Evolutionary conservation across 2,329 filamentous ascomycete species (phyloP).

Genomic region (Davidsoniella eucalypti): DNA sequence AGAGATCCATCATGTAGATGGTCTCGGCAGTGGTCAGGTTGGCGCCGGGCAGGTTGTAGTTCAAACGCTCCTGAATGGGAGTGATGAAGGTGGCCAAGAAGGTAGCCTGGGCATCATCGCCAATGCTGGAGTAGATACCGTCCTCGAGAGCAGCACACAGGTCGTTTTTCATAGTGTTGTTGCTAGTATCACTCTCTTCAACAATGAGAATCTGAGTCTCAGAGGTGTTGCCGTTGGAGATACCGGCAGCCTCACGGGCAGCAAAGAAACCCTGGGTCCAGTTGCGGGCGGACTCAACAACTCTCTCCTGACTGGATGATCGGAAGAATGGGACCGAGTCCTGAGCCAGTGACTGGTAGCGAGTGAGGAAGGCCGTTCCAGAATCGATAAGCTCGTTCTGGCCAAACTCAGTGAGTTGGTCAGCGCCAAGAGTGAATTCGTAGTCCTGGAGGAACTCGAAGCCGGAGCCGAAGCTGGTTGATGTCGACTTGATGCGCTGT

Average conservation of each 20-base stretch:
- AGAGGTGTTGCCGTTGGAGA: constrained; percentile 24
- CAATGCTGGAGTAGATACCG: constrained; percentile 32
- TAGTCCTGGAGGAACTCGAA: constrained; percentile 59
- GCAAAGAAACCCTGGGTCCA: constrained; percentile 60
- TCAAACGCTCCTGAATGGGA: constrained; percentile 52
- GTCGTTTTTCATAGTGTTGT: constrained; percentile 70
- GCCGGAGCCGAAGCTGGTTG: constrained; percentile 40
- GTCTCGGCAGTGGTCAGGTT: constrained; percentile 47
- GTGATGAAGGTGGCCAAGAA: constrained; percentile 52
- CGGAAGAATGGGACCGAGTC: constrained; percentile 51
- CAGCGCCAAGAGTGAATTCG: constrained; percentile 51
- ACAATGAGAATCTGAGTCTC: constrained; percentile 47
- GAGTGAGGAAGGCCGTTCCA: constrained; percentile 56
- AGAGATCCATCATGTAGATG: constrained; percentile 71
- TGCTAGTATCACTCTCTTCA: constrained; percentile 46
- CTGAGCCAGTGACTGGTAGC: constrained; percentile 48
- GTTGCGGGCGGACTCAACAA: constrained; percentile 56
- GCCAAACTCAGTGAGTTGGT: constrained; percentile 52
- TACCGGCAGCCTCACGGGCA: constrained; percentile 24
- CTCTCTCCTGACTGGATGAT: constrained; percentile 51
- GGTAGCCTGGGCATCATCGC: constrained; percentile 31
- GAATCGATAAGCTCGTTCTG: constrained; percentile 55
- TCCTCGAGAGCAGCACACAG: constrained; percentile 56
- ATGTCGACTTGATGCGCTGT: constrained; percentile 42
- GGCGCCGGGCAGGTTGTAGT: constrained; percentile 48